Evolutionary conservation across 176 grass and related monocot species (phyloP).

Genomic region (Phragmites australis): DNA sequence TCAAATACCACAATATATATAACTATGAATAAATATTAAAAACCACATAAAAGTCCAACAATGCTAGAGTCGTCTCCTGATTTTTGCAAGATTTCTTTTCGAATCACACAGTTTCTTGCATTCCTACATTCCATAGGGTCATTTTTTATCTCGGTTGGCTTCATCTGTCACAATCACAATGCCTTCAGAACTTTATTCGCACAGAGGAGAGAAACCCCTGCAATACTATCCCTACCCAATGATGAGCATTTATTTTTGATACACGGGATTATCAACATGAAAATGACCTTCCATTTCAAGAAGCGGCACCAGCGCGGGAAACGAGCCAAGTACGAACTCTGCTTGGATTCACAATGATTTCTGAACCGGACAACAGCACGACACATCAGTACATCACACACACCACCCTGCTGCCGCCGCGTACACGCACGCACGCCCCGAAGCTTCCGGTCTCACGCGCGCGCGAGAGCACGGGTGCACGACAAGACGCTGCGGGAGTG

Average conservation of each 20-base stretch:
- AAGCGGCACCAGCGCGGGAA: neutral
- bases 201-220: no score
- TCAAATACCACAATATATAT: no score
- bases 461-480: neutral
- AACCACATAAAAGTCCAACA: no score
- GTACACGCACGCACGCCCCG: neutral
- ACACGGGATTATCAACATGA: neutral
- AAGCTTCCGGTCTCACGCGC: conserved; percentile 1
- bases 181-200: no score
- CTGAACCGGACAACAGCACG: neutral
- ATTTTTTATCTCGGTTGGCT: no score
- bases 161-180: no score
- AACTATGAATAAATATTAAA: no score
- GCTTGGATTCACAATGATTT: neutral
- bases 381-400: neutral
- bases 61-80: no score
- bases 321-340: conserved; percentile 11
- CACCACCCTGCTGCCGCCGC: neutral
- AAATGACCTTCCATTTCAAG: neutral
- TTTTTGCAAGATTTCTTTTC: no score
- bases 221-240: neutral
- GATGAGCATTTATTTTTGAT: conserved; percentile 24
- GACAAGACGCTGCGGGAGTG: neutral
- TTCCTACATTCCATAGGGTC: no score
- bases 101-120: no score